Evolutionary conservation across 345 rosid species (phyloP).

Genomic region (Brassica incana): DNA sequence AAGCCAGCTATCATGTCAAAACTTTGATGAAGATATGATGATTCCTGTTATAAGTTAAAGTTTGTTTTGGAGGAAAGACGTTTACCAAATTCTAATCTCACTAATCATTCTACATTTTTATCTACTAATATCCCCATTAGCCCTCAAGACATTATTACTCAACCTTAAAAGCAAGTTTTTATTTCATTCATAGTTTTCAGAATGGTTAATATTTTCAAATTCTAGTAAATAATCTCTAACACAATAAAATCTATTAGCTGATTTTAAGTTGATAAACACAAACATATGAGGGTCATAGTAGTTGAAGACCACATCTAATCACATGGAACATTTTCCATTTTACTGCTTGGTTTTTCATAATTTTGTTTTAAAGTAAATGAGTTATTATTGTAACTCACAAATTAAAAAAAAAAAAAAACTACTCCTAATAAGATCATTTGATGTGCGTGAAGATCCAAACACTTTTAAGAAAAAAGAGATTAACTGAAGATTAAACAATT

Average conservation of each 20-base stretch:
- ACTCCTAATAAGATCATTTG: conserved; percentile 27
- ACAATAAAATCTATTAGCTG: background rate
- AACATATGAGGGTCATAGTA: conserved; percentile 21
- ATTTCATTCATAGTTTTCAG: conserved; percentile 11
- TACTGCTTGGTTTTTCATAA: background rate
- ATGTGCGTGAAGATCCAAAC: background rate
- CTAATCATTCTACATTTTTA: conserved; percentile 4
- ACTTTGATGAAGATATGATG: conserved; percentile 5
- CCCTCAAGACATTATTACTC: conserved; percentile 5
- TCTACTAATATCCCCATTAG: conserved; percentile 8
- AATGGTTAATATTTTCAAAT: conserved; percentile 21
- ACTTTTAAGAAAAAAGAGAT: background rate
- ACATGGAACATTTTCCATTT: background rate
- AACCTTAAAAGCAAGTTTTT: background rate
- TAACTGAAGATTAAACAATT: background rate
- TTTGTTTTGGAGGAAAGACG: conserved; percentile 6
- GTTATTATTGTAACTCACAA: background rate
- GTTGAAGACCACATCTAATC: conserved; percentile 16
- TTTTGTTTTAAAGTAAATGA: background rate
- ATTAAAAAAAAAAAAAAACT: background rate
- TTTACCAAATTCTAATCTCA: background rate
- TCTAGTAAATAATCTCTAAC: conserved; percentile 6
- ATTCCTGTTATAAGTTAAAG: conserved; percentile 2
- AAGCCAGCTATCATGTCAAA: conserved; percentile 31
- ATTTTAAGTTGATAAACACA: conserved; percentile 12